Evolutionary conservation across 2,329 filamentous ascomycete species (phyloP), one percentile per base, ranked within the genome.

Genomic region (Macrophomina phaseolina): DNA sequence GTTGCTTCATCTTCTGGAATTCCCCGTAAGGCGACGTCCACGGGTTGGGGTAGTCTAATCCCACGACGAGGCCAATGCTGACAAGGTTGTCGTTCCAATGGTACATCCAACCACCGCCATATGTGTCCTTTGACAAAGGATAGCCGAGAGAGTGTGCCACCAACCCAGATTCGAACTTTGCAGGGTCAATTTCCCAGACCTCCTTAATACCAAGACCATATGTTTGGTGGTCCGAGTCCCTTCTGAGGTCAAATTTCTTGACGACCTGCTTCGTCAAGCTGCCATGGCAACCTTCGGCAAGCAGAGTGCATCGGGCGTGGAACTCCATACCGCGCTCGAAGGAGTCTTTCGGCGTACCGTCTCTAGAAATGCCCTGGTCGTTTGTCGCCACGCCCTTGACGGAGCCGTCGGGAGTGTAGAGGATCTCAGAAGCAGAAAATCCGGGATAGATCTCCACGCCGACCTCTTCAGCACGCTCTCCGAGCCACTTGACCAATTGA

Each of bases 301-400:
- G 93, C 65, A 99, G 85, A 45, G 95, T 99, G 60, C 95, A 90
- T 67, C 91, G 86, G 6, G 95, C 94, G 75, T 97, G 93, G 77
- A 99, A 99, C 81, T 97, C 95, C 95, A 99, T 99, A 68, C 95
- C 95, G 68, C 95, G 87, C 84, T 98, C 94, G 75, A 97, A 99
- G 6, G 86, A 90, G 66, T 95, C 91, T 82, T 97, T 97, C 42
- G 94, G 88, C 78, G 90, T 91, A 46, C 94, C 94, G 73, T 91
- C 87, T 65, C 93, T 87, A 9, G 86, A 89, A 68, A 99, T 87
- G 46, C 95, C 95, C 28, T 97, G 83, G 75, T 99, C 95, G 75
- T 98, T 98, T 55, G 95, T 99, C 18, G 95, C 95, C 48, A 99
- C 94, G 70, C 95, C 95, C 79, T 90, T 90, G 62, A 99, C 95